These are phyloP conservation scores for Colletotrichum abscissum DNA, from an alignment of 2,329 filamentous ascomycete genomes.

Conservation along the genomic window DNA sequence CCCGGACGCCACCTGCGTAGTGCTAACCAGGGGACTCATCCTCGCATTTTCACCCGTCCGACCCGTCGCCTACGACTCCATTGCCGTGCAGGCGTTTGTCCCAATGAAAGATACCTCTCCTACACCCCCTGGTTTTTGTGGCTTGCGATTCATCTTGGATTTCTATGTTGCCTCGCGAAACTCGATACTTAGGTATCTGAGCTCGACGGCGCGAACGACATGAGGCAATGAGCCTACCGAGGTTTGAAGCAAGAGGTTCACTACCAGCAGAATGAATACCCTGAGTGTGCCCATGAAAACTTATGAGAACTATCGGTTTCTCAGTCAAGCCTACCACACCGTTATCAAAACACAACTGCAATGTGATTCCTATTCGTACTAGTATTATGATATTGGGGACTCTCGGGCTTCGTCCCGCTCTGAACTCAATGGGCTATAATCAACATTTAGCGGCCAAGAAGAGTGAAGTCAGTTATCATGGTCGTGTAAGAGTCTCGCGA, in stretches of 20 bases:
- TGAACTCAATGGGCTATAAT: not conserved
- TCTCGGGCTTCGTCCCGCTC: not conserved
- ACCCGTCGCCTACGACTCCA: constrained; percentile 17
- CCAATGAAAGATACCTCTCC: not conserved
- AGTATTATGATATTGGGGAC: too few relatives aligned
- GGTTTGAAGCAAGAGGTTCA: not conserved
- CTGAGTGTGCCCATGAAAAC: too few relatives aligned
- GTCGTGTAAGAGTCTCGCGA: not conserved
- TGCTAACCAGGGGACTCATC: constrained; percentile 1
- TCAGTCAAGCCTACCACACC: too few relatives aligned
- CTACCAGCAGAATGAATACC: not conserved
- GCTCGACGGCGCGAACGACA: not conserved
- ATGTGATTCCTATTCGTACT: too few relatives aligned
- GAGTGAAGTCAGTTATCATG: not conserved
- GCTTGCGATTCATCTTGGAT: not conserved
- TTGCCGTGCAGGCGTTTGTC: constrained; percentile 29
- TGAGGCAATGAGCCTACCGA: not conserved
- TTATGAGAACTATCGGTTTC: too few relatives aligned
- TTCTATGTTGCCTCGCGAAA: not conserved
- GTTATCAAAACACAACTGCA: not conserved
- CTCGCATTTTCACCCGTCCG: constrained; percentile 9
- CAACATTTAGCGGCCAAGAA: not conserved
- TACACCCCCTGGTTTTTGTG: not conserved
- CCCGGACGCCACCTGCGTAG: constrained; percentile 19
- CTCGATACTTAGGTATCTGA: not conserved